Evolutionary conservation across 495 filamentous ascomycete genomes (phyloP), one percentile per base, ranked within the genome.

Genomic region (Chaetomium fimeti): DNA sequence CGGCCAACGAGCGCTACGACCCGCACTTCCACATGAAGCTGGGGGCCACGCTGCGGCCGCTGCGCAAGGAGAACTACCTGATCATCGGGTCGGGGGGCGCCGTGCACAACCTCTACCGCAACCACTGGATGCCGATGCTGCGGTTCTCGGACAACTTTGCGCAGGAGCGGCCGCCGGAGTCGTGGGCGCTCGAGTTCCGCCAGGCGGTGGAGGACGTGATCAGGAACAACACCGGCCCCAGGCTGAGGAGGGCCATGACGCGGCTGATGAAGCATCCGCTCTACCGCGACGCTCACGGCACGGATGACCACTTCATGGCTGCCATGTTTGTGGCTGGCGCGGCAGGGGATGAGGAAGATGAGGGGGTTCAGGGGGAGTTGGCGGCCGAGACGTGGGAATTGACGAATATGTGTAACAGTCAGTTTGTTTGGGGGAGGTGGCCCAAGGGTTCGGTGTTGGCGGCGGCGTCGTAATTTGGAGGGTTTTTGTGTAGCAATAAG

Each of bases 81-180:
- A 36, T 88, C 49, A 83, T 87, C 58, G 85, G 85, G 9, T 84
- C 84, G 1, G 85, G 85, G 47, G 85, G 86, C 52, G 80, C 85
- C 1, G 84, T 87, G 6, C 85, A 88, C 69, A 87, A 88, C 61
- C 77, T 88, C 3, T 88, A 85, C 70, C 78, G 85, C 13, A 87
- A 87, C 70, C 66, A 75, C n/a, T 87, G 84, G 85, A 76, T 69
- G 2, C 83, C 79, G 3, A 87, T 88, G 85, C 67, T 87, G 52
- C 74, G 70, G 5, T 82, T 85, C 71, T 74, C 79, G 12, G 84
- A 87, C 73, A 86, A 84, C 67, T 87, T 88, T 57, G 85, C 83
- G 0, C 76, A 81, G 77, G 77, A 79, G 62, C 79, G 75, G 0
- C 79, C 84, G 1, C 85, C 81, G 12, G 79, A 36, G 32, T 36